Evolutionary conservation across 1,139 yeast genomes (phyloP), one percentile per base, ranked within the genome.

Genomic region (Scheffersomyces insectosa): DNA sequence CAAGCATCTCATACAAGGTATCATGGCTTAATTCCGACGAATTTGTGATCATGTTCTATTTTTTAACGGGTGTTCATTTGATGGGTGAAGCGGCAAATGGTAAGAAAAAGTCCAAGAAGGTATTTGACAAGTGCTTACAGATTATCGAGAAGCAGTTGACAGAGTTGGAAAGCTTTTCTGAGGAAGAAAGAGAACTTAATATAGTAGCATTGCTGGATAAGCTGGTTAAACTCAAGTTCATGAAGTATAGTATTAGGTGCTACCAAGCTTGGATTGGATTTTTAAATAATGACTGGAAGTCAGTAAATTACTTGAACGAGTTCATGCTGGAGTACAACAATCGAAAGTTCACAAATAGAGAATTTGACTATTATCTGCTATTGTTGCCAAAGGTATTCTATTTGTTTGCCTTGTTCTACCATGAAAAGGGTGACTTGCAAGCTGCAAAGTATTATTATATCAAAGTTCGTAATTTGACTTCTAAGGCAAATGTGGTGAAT

Each of bases 1-100:
- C 28, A 11, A 40, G 37, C n/a, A 13, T 52, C 12, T 36, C 41
- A 15, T 54, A 46, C 45, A 52, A 48, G 37, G 48, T 68, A 12
- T 48, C 52, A 6, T 77, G 82, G 81, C 47, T 77, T 14, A 63
- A 66, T 29, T 59, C 69, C 1, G 68, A 67, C 34, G 80, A 77
- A 44, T 75, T 73, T 51, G 62, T 66, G 3, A 56, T 72, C 13
- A 43, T 68, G 41, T 64, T 73, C 28, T 75, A 72, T 50, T 64
- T 73, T 36, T 51, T 72, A 11, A 65, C 70, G 13, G 80, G 77
- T 1, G 54, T 76, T n/a, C 53, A 63, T 14, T 62, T 65, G 37
- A 46, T 72, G 31, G 52, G 55, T 29, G 70, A 65, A 36, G 56
- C 70, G 0, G 58, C 65, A 52, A 66, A 66, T 42, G 64, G 63